Evolutionary conservation across 2,329 filamentous ascomycete species (phyloP).

Genomic region (Hypomyces perniciosus): DNA sequence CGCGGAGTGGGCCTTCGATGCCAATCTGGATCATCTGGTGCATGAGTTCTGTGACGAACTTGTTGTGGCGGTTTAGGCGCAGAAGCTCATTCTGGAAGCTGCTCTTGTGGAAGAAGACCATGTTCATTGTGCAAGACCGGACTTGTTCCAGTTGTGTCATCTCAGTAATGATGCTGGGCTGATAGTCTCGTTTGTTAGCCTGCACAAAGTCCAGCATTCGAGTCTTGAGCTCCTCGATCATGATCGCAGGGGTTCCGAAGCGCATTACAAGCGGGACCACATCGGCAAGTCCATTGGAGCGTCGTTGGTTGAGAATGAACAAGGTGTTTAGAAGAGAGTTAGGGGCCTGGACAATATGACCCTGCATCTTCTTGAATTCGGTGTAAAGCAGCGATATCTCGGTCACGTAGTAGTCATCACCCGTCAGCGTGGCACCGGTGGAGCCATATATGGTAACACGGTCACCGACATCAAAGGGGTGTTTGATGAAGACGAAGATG

Average conservation of each 20-base stretch:
- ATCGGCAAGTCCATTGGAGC: slow-evolving; percentile 82
- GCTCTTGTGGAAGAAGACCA: slow-evolving; percentile 96
- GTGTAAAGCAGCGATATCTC: slow-evolving; percentile 91
- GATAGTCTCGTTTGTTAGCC: slow-evolving; percentile 83
- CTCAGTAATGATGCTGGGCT: slow-evolving; percentile 80
- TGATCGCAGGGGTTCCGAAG: slow-evolving; percentile 76
- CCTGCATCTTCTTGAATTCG: slow-evolving; percentile 98
- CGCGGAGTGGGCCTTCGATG: slow-evolving; percentile 67
- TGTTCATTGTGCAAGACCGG: slow-evolving; percentile 79
- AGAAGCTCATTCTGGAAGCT: slow-evolving; percentile 95
- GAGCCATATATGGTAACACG: slow-evolving; percentile 89
- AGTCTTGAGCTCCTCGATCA: slow-evolving; percentile 76
- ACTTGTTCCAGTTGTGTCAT: slow-evolving; percentile 74
- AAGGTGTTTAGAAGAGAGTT: slow-evolving; percentile 90
- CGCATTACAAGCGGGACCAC: slow-evolving; percentile 78
- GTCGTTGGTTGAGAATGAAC: slow-evolving; percentile 91
- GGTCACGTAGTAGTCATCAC: slow-evolving; percentile 94
- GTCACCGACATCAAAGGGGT: slow-evolving; percentile 94
- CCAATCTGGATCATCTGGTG: slow-evolving; percentile 74
- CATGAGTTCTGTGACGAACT: slow-evolving; percentile 90
- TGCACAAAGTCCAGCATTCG: slow-evolving; percentile 78
- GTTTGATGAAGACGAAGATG: slow-evolving; percentile 95
- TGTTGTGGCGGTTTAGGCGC: slow-evolving; percentile 84
- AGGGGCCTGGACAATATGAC: slow-evolving; percentile 89
- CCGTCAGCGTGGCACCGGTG: slow-evolving; percentile 68